Conservation (phyloP, 2,329 filamentous ascomycete genomes). For the Xylariaceae sp. region DNA sequence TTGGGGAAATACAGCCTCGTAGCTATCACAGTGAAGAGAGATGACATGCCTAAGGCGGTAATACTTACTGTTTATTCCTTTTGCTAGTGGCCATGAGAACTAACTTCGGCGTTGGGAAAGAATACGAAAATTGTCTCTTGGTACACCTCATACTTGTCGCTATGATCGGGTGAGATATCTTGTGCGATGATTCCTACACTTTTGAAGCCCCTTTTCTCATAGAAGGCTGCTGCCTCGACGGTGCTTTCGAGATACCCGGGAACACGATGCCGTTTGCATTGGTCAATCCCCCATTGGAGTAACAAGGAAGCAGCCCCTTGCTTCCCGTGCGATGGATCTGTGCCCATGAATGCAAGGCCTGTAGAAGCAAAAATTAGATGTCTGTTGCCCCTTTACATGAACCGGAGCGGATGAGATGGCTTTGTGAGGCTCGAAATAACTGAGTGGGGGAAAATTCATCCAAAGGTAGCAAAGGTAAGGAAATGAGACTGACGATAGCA, state of each 20-base stretch:
- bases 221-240: constrained; percentile 35
- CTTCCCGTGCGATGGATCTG: constrained; percentile 29
- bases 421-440: neutral
- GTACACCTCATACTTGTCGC: too few species aligned
- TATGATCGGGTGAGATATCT: too few species aligned
- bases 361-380: neutral
- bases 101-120: too few species aligned
- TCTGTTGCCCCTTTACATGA: neutral
- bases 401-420: too few species aligned
- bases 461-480: neutral
- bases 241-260: constrained; percentile 38
- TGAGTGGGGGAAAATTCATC: neutral
- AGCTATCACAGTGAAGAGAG: too few species aligned
- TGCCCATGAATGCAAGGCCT: constrained; percentile 39
- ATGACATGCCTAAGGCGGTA: too few species aligned
- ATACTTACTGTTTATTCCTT: too few species aligned
- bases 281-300: constrained; percentile 35
- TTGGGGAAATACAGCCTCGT: too few species aligned
- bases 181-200: too few species aligned
- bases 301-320: constrained; percentile 35
- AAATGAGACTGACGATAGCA: constrained; percentile 34
- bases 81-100: too few species aligned
- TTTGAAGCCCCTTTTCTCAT: constrained; percentile 33
- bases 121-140: too few species aligned
- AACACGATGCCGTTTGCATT: constrained; percentile 8